A percentile compares a stretch with the other conserved stretches of the same genome.
Conservation (phyloP, 2,329 filamentous ascomycete species). For the Ophidiomyces ophidiicola region DNA sequence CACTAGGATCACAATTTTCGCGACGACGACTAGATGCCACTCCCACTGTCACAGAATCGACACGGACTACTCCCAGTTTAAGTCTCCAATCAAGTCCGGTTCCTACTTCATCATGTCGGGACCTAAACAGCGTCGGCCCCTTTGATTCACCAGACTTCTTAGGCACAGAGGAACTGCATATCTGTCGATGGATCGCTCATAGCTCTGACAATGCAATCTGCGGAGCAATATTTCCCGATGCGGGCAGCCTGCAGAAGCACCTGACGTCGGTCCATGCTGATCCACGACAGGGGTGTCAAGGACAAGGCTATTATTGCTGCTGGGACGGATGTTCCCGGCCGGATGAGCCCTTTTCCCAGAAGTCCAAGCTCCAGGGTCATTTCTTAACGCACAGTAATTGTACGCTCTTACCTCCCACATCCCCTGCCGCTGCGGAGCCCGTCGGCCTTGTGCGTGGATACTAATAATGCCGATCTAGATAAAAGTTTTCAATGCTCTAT, state of each 20-base stretch:
- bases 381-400: constrained; percentile 36
- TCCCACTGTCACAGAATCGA: constrained; percentile 5
- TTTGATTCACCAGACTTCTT: constrained; percentile 28
- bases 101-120: constrained; percentile 28
- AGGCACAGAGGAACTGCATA: constrained; percentile 25
- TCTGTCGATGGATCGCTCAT: constrained; percentile 29
- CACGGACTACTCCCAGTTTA: constrained; percentile 10
- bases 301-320: constrained; percentile 34
- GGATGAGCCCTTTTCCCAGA: constrained; percentile 34
- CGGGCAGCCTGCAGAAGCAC: constrained; percentile 31
- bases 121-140: constrained; percentile 25
- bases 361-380: constrained; percentile 35
- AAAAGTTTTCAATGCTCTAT: constrained; percentile 33
- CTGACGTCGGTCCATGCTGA: constrained; percentile 28
- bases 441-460: not conserved
- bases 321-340: constrained; percentile 34
- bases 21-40: constrained; percentile 1
- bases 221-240: constrained; percentile 26
- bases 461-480: constrained; percentile 20
- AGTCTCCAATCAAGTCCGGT: constrained; percentile 20
- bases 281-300: constrained; percentile 28
- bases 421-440: too few species aligned
- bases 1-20: constrained; percentile 2
- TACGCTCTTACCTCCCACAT: constrained; percentile 16
- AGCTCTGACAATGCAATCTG: constrained; percentile 19